Conservation (phyloP, 495 filamentous ascomycete genomes). For the Talaromyces borbonicus region DNA sequence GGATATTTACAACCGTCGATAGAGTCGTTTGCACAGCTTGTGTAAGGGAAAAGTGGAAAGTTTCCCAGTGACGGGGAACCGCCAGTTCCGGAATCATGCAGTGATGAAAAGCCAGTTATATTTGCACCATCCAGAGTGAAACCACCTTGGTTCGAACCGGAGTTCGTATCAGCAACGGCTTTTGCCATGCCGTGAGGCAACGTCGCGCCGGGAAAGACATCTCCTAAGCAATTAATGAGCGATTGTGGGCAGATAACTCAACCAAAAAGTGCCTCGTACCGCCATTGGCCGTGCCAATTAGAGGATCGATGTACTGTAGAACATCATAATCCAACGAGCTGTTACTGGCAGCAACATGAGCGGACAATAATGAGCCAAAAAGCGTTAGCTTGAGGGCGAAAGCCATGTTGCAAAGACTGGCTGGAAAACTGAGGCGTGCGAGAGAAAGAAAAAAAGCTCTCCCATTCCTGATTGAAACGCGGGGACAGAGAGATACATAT, state of each 20-base stretch:
- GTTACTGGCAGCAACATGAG: background rate
- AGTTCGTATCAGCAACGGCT: constrained; percentile 64
- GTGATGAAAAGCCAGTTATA: constrained; percentile 62
- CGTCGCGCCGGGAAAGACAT: constrained; percentile 70
- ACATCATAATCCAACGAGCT: constrained; percentile 28
- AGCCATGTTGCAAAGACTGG: constrained; percentile 1
- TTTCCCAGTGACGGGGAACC: constrained; percentile 65
- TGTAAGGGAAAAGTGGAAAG: constrained; percentile 64
- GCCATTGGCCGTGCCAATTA: constrained; percentile 51
- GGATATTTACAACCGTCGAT: constrained; percentile 58
- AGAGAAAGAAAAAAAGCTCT: background rate
- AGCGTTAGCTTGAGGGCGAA: constrained; percentile 3
- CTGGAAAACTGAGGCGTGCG: background rate
- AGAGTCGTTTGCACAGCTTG: constrained; percentile 50
- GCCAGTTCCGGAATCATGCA: constrained; percentile 74
- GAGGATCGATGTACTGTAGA: constrained; percentile 42
- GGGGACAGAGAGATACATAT: background rate
- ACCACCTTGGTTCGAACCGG: constrained; percentile 57
- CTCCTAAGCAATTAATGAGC: constrained; percentile 20
- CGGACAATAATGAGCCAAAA: background rate
- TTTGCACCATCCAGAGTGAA: constrained; percentile 58
- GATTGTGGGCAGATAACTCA: background rate
- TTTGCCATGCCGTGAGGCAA: constrained; percentile 71
- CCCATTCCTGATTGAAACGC: constrained; percentile 1
- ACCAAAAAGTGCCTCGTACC: constrained; percentile 22